Evolutionary conservation across 1,139 yeast genomes (phyloP).

Genomic region (Blastobotrys serpentis): DNA sequence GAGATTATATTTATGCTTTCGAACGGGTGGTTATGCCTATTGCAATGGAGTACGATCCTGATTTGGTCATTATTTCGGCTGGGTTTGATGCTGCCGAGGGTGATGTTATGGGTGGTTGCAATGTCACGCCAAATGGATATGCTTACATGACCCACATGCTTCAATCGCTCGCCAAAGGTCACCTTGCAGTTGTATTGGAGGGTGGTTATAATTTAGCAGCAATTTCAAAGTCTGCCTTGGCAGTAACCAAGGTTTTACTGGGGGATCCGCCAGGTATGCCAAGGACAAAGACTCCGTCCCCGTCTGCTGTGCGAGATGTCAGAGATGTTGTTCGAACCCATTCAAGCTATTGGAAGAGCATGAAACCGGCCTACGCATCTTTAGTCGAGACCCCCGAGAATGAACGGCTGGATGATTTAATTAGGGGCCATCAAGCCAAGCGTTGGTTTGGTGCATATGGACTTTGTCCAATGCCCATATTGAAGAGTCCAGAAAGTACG

Average conservation of each 20-base stretch:
- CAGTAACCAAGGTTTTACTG: conserved; percentile 84
- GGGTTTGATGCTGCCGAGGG: conserved; percentile 99
- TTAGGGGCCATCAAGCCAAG: conserved; percentile 67
- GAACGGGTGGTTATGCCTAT: conserved; percentile 85
- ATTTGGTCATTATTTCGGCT: conserved; percentile 84
- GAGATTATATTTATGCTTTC: conserved; percentile 92
- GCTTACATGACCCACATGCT: conserved; percentile 95
- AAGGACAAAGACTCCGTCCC: conserved; percentile 64
- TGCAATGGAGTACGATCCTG: conserved; percentile 87
- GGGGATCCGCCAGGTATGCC: conserved; percentile 94
- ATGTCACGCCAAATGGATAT: conserved; percentile 92
- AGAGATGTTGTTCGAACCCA: conserved; percentile 80
- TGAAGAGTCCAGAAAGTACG: conserved; percentile 42
- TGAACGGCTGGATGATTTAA: conserved; percentile 48
- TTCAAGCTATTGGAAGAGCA: conserved; percentile 82
- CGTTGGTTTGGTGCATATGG: conserved; percentile 54
- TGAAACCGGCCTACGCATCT: conserved; percentile 63
- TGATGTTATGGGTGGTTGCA: conserved; percentile 96
- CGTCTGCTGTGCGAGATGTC: conserved; percentile 69
- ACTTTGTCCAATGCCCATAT: conserved; percentile 69
- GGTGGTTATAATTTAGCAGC: conserved; percentile 96
- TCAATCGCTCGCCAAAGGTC: conserved; percentile 84
- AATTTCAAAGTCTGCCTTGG: conserved; percentile 84
- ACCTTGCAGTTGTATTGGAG: conserved; percentile 84
- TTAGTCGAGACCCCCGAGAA: conserved; percentile 12